Evolutionary conservation across 2,329 filamentous ascomycete genomes (phyloP).

Genomic region (Didymella lethalis): DNA sequence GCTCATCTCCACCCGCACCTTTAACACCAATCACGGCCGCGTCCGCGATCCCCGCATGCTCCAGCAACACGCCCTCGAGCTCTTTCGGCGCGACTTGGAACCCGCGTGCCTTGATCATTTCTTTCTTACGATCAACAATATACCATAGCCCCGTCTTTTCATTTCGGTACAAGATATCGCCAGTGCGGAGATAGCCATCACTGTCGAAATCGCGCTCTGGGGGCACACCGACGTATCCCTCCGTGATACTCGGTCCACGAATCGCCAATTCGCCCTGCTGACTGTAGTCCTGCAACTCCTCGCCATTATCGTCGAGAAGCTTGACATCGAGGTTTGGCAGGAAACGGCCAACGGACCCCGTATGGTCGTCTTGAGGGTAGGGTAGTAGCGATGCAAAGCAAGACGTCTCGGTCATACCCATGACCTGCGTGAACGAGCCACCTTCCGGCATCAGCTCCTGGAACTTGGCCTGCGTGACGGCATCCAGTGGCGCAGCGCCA

Average conservation of each 20-base stretch:
- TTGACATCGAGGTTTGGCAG: not conserved
- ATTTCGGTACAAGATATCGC: not conserved
- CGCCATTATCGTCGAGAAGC: not conserved
- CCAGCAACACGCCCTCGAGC: not conserved
- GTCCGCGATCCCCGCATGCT: not conserved
- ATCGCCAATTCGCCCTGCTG: not conserved
- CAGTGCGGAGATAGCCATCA: not conserved
- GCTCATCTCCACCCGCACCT: not conserved
- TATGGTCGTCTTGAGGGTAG: not conserved
- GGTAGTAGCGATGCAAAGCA: not conserved
- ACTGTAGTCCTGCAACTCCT: not conserved
- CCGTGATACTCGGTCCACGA: not conserved
- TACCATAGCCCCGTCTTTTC: not conserved
- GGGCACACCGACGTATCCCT: not conserved
- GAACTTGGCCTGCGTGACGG: not conserved
- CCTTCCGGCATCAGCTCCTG: not conserved
- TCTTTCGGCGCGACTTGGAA: not conserved
- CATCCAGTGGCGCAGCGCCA: not conserved
- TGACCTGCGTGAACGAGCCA: not conserved
- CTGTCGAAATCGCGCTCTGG: not conserved
- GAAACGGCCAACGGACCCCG: not conserved
- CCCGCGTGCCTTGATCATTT: not conserved
- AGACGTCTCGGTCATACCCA: not conserved
- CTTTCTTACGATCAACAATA: not conserved
- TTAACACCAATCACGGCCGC: not conserved